A percentile compares a stretch with the other conserved stretches of the same genome.
phyloP scores from a whole-genome alignment of 495 filamentous ascomycete species.

The Penicillium pancosmium region DNA sequence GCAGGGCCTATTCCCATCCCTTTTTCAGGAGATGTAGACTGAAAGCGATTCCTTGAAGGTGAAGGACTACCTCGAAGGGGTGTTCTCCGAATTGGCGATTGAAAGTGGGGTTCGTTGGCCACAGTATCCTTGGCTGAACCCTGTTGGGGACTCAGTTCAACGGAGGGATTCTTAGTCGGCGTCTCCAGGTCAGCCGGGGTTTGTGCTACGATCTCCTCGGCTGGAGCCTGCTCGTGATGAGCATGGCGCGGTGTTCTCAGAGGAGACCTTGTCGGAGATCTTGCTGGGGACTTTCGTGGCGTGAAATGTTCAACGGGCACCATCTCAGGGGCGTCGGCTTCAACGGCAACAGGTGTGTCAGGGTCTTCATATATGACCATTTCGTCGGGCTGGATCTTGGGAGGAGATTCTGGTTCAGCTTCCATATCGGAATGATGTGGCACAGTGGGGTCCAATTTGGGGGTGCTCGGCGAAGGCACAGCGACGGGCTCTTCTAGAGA shows the following conservation, averaged over 20 bases:
- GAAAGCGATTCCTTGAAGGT: constrained; percentile 23
- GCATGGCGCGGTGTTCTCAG: constrained; percentile 3
- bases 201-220: not conserved
- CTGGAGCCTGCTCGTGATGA: constrained; percentile 1
- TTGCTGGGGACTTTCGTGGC: constrained; percentile 15
- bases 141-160: constrained; percentile 19
- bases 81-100: constrained; percentile 24
- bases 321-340: constrained; percentile 6
- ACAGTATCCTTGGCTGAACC: constrained; percentile 4
- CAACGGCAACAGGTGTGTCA: constrained; percentile 25
- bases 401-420: constrained; percentile 10
- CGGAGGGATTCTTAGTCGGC: constrained; percentile 13
- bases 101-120: constrained; percentile 16
- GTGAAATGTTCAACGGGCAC: constrained; percentile 15
- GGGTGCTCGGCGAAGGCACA: constrained; percentile 10
- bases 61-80: constrained; percentile 28
- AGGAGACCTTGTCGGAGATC: not conserved
- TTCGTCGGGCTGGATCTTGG: constrained; percentile 25
- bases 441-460: constrained; percentile 3
- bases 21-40: constrained; percentile 13
- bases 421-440: constrained; percentile 11
- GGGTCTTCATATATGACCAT: constrained; percentile 50
- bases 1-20: constrained; percentile 3
- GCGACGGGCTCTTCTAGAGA: constrained; percentile 14
- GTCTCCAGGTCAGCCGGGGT: constrained; percentile 10